Conservation (phyloP, 192 early-diverging fungal species). For the Pecoramyces ruminantium region DNA sequence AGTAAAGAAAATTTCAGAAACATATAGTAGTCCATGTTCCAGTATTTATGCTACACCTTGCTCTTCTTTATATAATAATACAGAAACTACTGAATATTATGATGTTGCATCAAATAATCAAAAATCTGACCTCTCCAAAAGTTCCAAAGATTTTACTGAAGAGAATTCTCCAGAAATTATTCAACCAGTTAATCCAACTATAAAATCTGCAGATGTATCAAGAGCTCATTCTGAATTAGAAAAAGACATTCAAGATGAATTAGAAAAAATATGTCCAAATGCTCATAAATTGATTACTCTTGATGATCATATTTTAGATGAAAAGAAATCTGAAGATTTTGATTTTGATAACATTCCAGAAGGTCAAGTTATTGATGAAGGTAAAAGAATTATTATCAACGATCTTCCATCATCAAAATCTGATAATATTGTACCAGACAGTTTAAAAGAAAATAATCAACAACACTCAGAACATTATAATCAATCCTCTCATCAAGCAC, state of each 20-base stretch:
- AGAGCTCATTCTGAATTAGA: neutral
- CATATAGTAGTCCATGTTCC: neutral
- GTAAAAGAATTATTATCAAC: neutral
- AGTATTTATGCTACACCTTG: neutral
- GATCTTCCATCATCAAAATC: neutral
- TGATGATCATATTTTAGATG: neutral
- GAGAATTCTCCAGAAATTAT: neutral
- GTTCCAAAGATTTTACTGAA: neutral
- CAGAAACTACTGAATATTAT: neutral
- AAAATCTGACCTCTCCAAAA: neutral
- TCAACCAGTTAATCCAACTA: neutral
- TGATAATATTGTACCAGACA: neutral
- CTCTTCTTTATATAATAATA: neutral
- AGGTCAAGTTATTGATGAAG: neutral
- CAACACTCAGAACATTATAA: no score
- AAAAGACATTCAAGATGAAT: neutral
- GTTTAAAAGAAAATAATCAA: neutral
- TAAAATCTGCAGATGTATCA: neutral
- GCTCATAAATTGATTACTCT: neutral
- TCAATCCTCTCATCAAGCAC: no score
- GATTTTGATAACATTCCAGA: neutral
- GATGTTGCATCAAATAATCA: no score
- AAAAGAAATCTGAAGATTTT: neutral
- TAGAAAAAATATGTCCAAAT: neutral
- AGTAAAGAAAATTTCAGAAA: no score